These are phyloP conservation scores for Apodospora peruviana DNA, from an alignment of 495 filamentous ascomycete genomes.

Conservation along the genomic window DNA sequence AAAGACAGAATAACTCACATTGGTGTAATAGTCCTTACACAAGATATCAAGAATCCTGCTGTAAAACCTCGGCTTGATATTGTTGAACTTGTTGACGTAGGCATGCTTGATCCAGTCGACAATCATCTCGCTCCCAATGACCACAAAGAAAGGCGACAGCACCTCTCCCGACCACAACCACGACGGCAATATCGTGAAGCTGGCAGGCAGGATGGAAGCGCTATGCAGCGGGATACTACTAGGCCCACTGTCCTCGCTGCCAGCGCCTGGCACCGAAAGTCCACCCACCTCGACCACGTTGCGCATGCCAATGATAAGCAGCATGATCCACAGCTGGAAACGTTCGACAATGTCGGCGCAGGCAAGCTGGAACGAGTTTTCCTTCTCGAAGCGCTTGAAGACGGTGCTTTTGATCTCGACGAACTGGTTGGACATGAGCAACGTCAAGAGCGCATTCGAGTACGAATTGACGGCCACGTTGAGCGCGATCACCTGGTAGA, in stretches of 20 bases:
- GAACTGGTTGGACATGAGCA: constrained; percentile 92
- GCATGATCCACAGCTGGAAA: constrained; percentile 96
- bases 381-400: constrained; percentile 96
- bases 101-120: constrained; percentile 98
- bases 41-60: constrained; percentile 83
- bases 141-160: constrained; percentile 83
- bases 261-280: constrained; percentile 43
- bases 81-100: constrained; percentile 98
- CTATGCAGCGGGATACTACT: constrained; percentile 43
- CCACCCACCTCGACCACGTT: constrained; percentile 94
- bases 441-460: constrained; percentile 87
- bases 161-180: constrained; percentile 75
- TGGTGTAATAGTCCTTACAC: constrained; percentile 96
- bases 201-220: constrained; percentile 68
- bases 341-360: constrained; percentile 96
- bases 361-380: constrained; percentile 93
- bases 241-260: constrained; percentile 38
- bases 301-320: constrained; percentile 88
- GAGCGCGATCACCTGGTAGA: constrained; percentile 95
- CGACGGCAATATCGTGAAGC: constrained; percentile 82
- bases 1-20: constrained; percentile 43
- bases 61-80: constrained; percentile 84
- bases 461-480: constrained; percentile 99
- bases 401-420: constrained; percentile 97
- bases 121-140: constrained; percentile 91